These are phyloP conservation scores for Penicillium paradoxum DNA, from an alignment of 495 filamentous ascomycete species.

Conservation along the genomic window DNA sequence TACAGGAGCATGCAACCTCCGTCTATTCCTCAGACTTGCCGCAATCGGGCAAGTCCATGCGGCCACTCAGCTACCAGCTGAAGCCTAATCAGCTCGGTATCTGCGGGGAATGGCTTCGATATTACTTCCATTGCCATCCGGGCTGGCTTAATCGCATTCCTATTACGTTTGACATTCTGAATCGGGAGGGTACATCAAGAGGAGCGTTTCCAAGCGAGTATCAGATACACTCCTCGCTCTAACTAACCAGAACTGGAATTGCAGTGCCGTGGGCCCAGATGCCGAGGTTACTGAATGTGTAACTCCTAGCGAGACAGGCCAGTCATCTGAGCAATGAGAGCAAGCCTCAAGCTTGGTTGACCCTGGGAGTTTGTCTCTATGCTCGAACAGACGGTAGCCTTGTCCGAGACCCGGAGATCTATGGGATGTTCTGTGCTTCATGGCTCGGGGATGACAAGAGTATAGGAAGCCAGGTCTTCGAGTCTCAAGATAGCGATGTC, in stretches of 20 bases:
- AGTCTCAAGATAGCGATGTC: too few species aligned
- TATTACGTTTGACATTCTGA: not conserved
- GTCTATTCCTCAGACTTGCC: not conserved
- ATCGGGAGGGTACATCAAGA: not conserved
- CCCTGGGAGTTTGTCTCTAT: too few species aligned
- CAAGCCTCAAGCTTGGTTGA: too few species aligned
- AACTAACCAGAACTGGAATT: not conserved
- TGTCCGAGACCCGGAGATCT: too few species aligned
- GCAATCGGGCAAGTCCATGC: slow-evolving; percentile 9
- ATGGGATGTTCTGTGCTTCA: too few species aligned
- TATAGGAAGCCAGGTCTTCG: too few species aligned
- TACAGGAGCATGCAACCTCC: not conserved
- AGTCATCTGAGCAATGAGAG: not conserved
- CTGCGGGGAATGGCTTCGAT: not conserved
- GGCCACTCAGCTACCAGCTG: not conserved
- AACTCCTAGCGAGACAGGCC: not conserved
- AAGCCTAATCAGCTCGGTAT: not conserved
- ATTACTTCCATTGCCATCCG: not conserved
- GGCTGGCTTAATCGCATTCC: not conserved
- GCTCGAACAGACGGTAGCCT: too few species aligned
- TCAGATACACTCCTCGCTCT: not conserved
- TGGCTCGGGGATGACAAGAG: too few species aligned
- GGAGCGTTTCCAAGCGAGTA: not conserved
- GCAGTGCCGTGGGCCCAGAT: not conserved
- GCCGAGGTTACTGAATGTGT: not conserved